phyloP scores from a whole-genome alignment of 768 basidiomycete genomes.

The Fomitopsis serialis region DNA sequence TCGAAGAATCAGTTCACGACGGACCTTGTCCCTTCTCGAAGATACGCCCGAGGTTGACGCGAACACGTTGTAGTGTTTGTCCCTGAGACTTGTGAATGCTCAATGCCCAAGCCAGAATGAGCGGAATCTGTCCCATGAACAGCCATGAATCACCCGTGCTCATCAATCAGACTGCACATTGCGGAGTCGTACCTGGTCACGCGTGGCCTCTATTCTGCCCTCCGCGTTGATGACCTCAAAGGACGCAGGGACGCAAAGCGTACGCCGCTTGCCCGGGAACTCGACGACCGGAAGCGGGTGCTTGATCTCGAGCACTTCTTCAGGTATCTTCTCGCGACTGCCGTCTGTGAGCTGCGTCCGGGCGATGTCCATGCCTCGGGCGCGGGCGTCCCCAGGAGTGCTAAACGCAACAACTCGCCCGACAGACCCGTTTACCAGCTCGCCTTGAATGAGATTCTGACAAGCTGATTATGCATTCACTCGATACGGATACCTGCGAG shows the following conservation, averaged over 20 bases:
- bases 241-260: slow-evolving; percentile 46
- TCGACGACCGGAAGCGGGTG: slow-evolving; percentile 59
- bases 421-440: slow-evolving; percentile 66
- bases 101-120: slow-evolving; percentile 82
- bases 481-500: neutral
- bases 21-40: slow-evolving; percentile 82
- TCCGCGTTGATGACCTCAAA: slow-evolving; percentile 61
- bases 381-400: slow-evolving; percentile 33
- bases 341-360: neutral
- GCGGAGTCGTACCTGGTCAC: slow-evolving; percentile 42
- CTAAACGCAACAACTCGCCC: slow-evolving; percentile 31
- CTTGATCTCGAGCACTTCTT: neutral
- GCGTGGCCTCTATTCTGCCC: slow-evolving; percentile 55
- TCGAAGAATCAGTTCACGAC: neutral
- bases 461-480: slow-evolving; percentile 1
- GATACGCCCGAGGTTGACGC: slow-evolving; percentile 65
- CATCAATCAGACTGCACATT: neutral
- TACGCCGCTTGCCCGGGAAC: slow-evolving; percentile 46
- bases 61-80: slow-evolving; percentile 80
- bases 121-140: slow-evolving; percentile 35
- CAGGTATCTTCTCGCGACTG: neutral
- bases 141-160: too few relatives aligned
- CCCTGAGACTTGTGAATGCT: slow-evolving; percentile 90
- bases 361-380: slow-evolving; percentile 29
- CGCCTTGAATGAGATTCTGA: slow-evolving; percentile 65